phyloP scores from a whole-genome alignment of 441 rosid species.

The Erodium chrysanthum region DNA sequence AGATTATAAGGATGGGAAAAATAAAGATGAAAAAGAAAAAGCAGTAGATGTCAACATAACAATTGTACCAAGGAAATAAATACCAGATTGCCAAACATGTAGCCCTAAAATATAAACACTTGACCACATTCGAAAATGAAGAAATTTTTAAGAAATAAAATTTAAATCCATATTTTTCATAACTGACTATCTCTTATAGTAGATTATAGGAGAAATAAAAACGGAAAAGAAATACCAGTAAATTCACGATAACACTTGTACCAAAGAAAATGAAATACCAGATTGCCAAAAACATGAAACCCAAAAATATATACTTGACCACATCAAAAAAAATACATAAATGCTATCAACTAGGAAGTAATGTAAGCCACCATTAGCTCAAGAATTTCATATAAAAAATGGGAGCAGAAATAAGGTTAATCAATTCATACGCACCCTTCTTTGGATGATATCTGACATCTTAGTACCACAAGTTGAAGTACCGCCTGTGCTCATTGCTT shows the following conservation, averaged over 20 bases:
- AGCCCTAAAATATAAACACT: too few relatives aligned
- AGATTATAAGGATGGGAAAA: not conserved
- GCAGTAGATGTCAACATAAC: not conserved
- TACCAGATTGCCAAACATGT: too few relatives aligned
- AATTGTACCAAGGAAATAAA: not conserved
- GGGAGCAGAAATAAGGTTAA: not conserved
- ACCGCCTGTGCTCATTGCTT: conserved; percentile 39
- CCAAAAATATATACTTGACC: not conserved
- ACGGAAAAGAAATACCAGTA: too few relatives aligned
- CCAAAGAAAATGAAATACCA: not conserved
- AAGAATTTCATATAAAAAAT: not conserved
- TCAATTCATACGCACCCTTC: conserved; percentile 51
- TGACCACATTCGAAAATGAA: too few relatives aligned
- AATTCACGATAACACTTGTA: too few relatives aligned
- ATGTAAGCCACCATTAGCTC: not conserved
- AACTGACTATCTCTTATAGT: too few relatives aligned
- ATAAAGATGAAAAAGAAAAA: too few relatives aligned
- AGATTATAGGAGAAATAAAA: too few relatives aligned
- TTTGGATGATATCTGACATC: conserved; percentile 77
- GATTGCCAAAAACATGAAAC: not conserved
- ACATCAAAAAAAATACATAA: not conserved
- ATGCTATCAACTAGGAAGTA: not conserved
- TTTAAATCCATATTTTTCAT: too few relatives aligned
- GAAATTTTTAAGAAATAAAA: too few relatives aligned
- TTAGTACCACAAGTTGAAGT: conserved; percentile 41